phyloP scores from a whole-genome alignment of 495 filamentous ascomycete genomes.

The Penicillium lagena region DNA sequence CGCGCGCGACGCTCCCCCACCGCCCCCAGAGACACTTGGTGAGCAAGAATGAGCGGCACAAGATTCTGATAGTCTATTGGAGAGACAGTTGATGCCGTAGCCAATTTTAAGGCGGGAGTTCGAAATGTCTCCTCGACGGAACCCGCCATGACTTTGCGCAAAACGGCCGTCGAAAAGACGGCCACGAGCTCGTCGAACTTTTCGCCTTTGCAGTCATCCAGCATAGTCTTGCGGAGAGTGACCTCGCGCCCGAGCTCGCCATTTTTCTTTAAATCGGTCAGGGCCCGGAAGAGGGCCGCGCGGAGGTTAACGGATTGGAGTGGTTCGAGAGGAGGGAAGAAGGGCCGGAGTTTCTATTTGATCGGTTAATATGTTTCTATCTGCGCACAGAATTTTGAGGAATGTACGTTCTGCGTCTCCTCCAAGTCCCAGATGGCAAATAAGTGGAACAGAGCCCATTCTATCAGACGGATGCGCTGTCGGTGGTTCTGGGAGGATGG shows the following conservation, averaged over 20 bases:
- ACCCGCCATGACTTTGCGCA: conserved; percentile 59
- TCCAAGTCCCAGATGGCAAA: conserved; percentile 76
- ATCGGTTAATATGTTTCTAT: not conserved
- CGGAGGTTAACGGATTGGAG: conserved; percentile 85
- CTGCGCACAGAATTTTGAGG: not conserved
- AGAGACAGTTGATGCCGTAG: conserved; percentile 54
- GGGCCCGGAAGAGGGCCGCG: conserved; percentile 68
- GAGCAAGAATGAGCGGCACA: conserved; percentile 62
- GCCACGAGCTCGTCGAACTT: conserved; percentile 73
- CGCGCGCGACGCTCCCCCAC: conserved; percentile 32
- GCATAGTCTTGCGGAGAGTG: conserved; percentile 78
- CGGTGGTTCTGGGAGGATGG: conserved; percentile 67
- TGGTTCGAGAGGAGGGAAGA: conserved; percentile 81
- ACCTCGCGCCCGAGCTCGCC: conserved; percentile 71
- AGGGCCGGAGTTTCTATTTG: conserved; percentile 72
- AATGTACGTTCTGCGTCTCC: conserved; percentile 60
- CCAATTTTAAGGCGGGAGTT: conserved; percentile 50
- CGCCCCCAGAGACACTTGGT: conserved; percentile 56
- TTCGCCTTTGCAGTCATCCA: conserved; percentile 86
- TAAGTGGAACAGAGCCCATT: conserved; percentile 80
- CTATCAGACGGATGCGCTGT: conserved; percentile 67
- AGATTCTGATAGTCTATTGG: conserved; percentile 54
- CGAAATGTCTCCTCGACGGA: conserved; percentile 20
- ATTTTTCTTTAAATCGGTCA: conserved; percentile 81
- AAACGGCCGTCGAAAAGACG: conserved; percentile 70